Base-by-base conservation (phyloP, 2,329 filamentous ascomycete genomes). In the Camillea tinctor region DNA sequence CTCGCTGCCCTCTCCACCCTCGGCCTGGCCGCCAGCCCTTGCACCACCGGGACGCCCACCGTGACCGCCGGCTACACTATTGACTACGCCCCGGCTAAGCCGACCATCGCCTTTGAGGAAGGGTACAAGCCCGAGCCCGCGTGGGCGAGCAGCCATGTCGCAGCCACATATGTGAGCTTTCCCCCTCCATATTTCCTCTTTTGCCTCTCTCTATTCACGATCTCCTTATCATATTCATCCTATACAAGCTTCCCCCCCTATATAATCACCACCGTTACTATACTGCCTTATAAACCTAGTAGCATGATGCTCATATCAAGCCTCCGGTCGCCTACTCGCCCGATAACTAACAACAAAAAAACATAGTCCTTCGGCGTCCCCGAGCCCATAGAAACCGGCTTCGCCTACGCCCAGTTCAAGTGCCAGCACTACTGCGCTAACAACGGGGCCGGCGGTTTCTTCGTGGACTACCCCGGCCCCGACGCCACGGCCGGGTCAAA, bases 351-450 rank as follows among this genome's bases (percentile, higher is more conserved):
- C 26, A 30, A 26, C 24, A 26, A n/a, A n/a, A n/a, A n/a, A n/a
- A n/a, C 26, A 30, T n/a, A 73, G 71, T 69, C 69, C 36, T 73
- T 72, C 57, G 71, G 69, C 52, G 67, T 67, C n/a, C 66, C 69
- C 0, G 13, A 22, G 3, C 71, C 71, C 20, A 36, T 67, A 55
- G 69, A 69, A 51, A 64, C 70, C 8, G 70, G 70, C 55, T 73
- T 73, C 60, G 71, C 71, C 44, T 73, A 70, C 60, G 66, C 69
- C 2, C 69, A 72, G 60, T 73, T 68, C 70, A 73, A 72, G 66
- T 73, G 71, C 66, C 71, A 73, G 64, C 73, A 70, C 64, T 71
- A 68, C 62, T 73, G 71, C 67, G 60, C 68, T 50, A 65, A 66
- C 55, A 49, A 59, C 40, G 23, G 36, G 11, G 64, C 68, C 54